phyloP scores from a whole-genome alignment of 305 asterid species.

The Fraxinus paxiana region DNA sequence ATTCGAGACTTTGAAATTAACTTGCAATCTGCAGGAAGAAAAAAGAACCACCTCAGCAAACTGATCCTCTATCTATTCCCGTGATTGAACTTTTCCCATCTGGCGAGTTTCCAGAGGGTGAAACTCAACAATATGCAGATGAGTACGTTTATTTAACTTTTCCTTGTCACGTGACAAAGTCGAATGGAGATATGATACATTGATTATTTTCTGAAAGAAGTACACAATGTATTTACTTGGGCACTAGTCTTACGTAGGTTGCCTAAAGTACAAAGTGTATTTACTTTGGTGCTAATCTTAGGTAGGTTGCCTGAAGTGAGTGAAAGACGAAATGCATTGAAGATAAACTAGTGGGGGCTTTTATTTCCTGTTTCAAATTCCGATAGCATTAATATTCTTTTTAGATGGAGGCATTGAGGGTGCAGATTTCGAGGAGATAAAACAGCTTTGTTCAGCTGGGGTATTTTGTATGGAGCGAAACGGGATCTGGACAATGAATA shows the following conservation, averaged over 20 bases:
- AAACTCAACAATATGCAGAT: slow-evolving; percentile 87
- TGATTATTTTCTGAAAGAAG: neutral
- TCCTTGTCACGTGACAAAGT: neutral
- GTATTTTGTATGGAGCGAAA: neutral
- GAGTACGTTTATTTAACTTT: slow-evolving; percentile 53
- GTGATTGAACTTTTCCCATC: slow-evolving; percentile 71
- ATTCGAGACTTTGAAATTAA: slow-evolving; percentile 6
- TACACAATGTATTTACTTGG: too few relatives aligned
- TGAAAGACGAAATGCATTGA: neutral
- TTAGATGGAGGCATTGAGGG: neutral
- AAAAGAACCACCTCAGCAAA: slow-evolving; percentile 66
- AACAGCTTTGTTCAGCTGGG: neutral
- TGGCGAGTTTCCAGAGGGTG: slow-evolving; percentile 98
- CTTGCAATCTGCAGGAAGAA: slow-evolving; percentile 58
- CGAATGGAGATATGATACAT: neutral
- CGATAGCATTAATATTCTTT: neutral
- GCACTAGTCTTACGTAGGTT: too few relatives aligned
- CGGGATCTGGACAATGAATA: neutral
- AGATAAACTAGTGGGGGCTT: neutral
- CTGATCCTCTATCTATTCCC: slow-evolving; percentile 88
- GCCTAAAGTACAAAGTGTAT: neutral
- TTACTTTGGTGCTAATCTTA: neutral
- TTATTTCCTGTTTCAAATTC: neutral
- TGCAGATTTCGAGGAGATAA: neutral
- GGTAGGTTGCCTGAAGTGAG: neutral